A percentile compares a stretch with the other conserved stretches of the same genome.
phyloP scores from a whole-genome alignment of 2,329 filamentous ascomycete species.

The Exserohilum rostratum region DNA sequence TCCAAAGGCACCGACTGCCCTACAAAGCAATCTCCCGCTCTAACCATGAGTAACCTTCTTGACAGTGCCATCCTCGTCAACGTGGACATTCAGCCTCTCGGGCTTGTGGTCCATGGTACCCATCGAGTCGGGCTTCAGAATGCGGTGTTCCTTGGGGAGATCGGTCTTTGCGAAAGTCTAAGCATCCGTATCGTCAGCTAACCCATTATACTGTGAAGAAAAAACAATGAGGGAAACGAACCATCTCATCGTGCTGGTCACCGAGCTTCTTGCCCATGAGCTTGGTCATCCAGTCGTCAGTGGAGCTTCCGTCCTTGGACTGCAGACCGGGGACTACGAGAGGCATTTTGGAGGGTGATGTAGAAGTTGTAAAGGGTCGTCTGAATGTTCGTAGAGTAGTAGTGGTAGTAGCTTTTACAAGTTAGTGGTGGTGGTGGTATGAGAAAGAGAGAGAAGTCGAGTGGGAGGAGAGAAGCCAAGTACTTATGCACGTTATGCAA shows the following conservation, averaged over 20 bases:
- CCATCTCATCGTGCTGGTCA: constrained; percentile 53
- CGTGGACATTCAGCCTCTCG: constrained; percentile 57
- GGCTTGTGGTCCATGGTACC: constrained; percentile 56
- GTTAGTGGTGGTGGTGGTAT: not conserved
- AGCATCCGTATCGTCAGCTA: not conserved
- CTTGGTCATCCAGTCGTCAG: constrained; percentile 55
- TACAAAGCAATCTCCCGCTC: too few relatives aligned
- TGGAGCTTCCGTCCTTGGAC: constrained; percentile 43
- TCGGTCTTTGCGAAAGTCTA: constrained; percentile 59
- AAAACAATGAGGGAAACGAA: constrained; percentile 34
- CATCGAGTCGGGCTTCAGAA: constrained; percentile 55
- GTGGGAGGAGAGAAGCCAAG: not conserved
- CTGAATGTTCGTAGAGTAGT: not conserved
- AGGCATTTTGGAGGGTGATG: constrained; percentile 50
- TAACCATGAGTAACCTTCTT: constrained; percentile 56
- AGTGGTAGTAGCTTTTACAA: not conserved
- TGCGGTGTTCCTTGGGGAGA: constrained; percentile 55
- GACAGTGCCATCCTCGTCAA: constrained; percentile 56
- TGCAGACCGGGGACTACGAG: constrained; percentile 58
- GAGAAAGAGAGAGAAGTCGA: not conserved
- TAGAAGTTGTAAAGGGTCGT: not conserved
- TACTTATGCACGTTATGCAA: constrained; percentile 21
- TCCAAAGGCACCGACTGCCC: too few relatives aligned
- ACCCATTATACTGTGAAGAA: not conserved
- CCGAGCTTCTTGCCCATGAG: constrained; percentile 60